Evolutionary conservation across 495 filamentous ascomycete genomes (phyloP), one percentile per base, ranked within the genome.

Genomic region (Penicillium canariense): DNA sequence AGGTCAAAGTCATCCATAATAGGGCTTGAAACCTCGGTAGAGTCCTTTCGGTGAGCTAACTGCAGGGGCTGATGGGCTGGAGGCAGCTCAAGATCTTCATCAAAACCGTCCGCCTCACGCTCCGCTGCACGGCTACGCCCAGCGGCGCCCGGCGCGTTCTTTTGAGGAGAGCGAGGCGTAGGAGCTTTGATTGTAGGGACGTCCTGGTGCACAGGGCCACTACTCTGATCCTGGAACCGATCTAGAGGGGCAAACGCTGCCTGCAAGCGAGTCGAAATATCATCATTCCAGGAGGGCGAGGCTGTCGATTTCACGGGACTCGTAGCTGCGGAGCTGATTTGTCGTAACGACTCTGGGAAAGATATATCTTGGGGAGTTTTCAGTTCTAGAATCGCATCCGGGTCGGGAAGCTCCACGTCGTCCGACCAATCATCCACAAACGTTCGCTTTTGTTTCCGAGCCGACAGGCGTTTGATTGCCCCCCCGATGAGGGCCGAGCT

Each of bases 401-500:
- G 70, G 36, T 75, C 76, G 1, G 91, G 89, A 36, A 97, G 74
- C 56, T 96, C 91, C 45, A 98, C 73, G 64, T 97, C 94, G 54
- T 96, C 89, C 42, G 83, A 87, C 88, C 92, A 97, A 69, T 96
- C 93, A 68, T 97, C 94, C 30, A 81, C 74, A 54, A 89, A 84
- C 20, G 83, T 75, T 68, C 87, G 89, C 65, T 84, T 87, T 39
- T 85, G 80, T 59, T 90, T 94, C 62, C 86, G 85, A 59, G 85
- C 88, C 40, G 91, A 91, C 6, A 98, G 77, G 65, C 91, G 78
- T 75, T 96, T 96, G 66, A 98, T 98, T 10, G 91, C 91, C 43
- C 94, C 94, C 38, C 93, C 94, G 59, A 96, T 79, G 36, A 98
- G 78, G 44, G 94, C 94, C n/a, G 93, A 96, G 20, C 87, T 82